Percentiles rank a stretch among this genome's conserved stretches.
These are phyloP conservation scores for Ophiostoma australiae DNA, from an alignment of 2,329 filamentous ascomycete genomes.

Conservation along the genomic window DNA sequence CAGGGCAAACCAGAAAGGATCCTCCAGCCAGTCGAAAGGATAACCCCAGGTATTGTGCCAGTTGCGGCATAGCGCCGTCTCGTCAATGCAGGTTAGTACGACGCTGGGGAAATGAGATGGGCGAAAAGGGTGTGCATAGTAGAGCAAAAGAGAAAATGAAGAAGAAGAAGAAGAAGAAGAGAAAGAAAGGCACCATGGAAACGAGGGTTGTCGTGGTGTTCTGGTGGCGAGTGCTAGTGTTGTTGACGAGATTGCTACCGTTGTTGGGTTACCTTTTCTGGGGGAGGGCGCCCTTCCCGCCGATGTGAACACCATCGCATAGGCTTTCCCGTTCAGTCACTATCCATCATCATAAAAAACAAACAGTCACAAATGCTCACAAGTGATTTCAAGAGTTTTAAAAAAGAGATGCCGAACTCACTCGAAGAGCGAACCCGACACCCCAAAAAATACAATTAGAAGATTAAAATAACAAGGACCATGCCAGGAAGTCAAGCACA, in stretches of 20 bases:
- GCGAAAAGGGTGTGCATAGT: not conserved
- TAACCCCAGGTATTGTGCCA: slow-evolving; percentile 3
- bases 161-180: not conserved
- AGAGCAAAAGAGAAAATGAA: not conserved
- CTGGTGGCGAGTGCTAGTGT: not conserved
- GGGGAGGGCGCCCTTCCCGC: not conserved
- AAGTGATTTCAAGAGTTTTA: slow-evolving; percentile 23
- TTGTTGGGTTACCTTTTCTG: not conserved
- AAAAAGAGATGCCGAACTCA: slow-evolving; percentile 14
- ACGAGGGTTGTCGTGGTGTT: not conserved
- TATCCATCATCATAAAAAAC: not conserved
- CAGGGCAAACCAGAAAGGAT: not conserved
- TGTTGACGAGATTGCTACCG: not conserved
- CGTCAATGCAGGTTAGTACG: slow-evolving; percentile 1
- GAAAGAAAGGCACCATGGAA: not conserved
- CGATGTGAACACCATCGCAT: not conserved
- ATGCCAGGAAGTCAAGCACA: slow-evolving; percentile 18
- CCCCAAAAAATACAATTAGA: slow-evolving; percentile 41
- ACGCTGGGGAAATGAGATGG: not conserved
- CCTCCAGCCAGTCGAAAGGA: not conserved
- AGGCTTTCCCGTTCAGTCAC: not conserved
- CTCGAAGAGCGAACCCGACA: slow-evolving; percentile 18
- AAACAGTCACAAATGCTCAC: not conserved
- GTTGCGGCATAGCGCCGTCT: not conserved
- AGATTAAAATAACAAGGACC: slow-evolving; percentile 39